These are phyloP conservation scores for Acer saccharum DNA, from an alignment of 345 rosid genomes.

Conservation along the genomic window DNA sequence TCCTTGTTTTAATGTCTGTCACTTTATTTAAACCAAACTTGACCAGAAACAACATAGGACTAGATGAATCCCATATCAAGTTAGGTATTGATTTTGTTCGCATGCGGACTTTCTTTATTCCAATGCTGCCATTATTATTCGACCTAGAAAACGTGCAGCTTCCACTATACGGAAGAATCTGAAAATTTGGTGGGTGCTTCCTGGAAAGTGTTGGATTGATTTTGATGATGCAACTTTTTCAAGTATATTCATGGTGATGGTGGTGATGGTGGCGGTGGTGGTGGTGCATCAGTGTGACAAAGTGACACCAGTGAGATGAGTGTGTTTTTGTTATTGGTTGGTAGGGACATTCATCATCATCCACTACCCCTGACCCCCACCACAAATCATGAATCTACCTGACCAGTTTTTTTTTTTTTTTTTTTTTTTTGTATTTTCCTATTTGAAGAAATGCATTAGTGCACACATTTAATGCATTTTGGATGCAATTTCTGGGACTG, in stretches of 20 bases:
- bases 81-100: constrained; percentile 19
- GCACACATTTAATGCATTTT: constrained; percentile 12
- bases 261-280: neutral
- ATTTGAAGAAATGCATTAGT: constrained; percentile 8
- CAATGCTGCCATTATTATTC: neutral
- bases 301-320: neutral
- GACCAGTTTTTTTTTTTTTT: neutral
- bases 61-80: constrained; percentile 24
- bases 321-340: neutral
- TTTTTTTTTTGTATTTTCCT: neutral
- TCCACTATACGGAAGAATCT: neutral
- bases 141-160: constrained; percentile 1
- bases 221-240: neutral
- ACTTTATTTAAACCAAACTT: neutral
- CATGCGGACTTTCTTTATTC: constrained; percentile 20
- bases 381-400: constrained; percentile 20
- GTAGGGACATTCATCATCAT: constrained; percentile 20
- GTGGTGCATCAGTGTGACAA: neutral
- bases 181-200: constrained; percentile 14
- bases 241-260: neutral
- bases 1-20: neutral
- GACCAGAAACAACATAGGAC: constrained; percentile 8
- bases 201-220: constrained; percentile 1
- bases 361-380: constrained; percentile 13
- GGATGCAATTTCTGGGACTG: neutral